Percentiles rank a stretch among this genome's conserved stretches.
These are phyloP conservation scores for Groenewaldozyma sp. DNA, from an alignment of 1,139 yeast species.

Conservation along the genomic window DNA sequence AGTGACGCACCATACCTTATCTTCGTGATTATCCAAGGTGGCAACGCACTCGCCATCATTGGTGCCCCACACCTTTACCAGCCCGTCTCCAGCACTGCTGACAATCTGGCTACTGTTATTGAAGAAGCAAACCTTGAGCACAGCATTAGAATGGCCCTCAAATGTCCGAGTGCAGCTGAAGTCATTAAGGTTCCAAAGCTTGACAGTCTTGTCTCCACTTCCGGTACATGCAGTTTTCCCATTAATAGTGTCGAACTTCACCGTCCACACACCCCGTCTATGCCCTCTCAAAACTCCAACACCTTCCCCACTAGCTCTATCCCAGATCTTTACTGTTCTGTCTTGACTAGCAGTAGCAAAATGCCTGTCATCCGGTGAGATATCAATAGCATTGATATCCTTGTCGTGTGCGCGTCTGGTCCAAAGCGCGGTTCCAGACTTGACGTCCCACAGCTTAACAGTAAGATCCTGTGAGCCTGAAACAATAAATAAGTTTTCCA, in stretches of 20 bases:
- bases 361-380: slow-evolving; percentile 78
- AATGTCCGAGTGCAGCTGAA: slow-evolving; percentile 70
- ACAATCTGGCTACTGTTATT: slow-evolving; percentile 60
- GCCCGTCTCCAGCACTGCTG: slow-evolving; percentile 90
- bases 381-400: slow-evolving; percentile 81
- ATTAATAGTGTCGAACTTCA: slow-evolving; percentile 58
- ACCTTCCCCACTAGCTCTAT: slow-evolving; percentile 69
- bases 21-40: slow-evolving; percentile 85
- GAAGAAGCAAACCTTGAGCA: slow-evolving; percentile 68
- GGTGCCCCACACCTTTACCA: slow-evolving; percentile 82
- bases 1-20: slow-evolving; percentile 88
- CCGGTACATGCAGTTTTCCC: slow-evolving; percentile 67
- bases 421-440: slow-evolving; percentile 48
- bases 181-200: slow-evolving; percentile 79
- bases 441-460: slow-evolving; percentile 68
- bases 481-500: slow-evolving; percentile 57
- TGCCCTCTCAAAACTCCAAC: slow-evolving; percentile 82
- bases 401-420: slow-evolving; percentile 96
- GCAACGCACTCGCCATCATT: slow-evolving; percentile 67
- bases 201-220: slow-evolving; percentile 84
- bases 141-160: slow-evolving; percentile 92
- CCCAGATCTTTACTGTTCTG: slow-evolving; percentile 86
- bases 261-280: slow-evolving; percentile 91
- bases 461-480: slow-evolving; percentile 90
- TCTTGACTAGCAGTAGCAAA: slow-evolving; percentile 97